Evolutionary conservation across 345 rosid genomes (phyloP).

Genomic region (Salix suchowensis): DNA sequence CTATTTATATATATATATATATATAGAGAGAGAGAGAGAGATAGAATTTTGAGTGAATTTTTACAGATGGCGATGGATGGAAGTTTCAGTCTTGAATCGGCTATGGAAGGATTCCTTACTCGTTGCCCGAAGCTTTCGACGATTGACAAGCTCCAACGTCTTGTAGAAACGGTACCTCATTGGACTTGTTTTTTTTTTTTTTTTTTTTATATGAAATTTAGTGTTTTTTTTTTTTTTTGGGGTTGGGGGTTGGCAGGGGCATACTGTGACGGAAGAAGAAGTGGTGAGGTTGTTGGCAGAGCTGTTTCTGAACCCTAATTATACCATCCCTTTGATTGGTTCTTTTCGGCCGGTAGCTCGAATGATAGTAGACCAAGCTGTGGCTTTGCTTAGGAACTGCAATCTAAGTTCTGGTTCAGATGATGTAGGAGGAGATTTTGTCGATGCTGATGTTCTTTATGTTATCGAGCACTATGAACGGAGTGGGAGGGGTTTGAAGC

Average conservation of each 20-base stretch:
- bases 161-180: slow-evolving; percentile 38
- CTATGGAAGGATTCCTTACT: slow-evolving; percentile 51
- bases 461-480: slow-evolving; percentile 48
- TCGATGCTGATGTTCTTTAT: slow-evolving; percentile 36
- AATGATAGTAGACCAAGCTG: slow-evolving; percentile 56
- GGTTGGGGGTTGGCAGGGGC: slow-evolving; percentile 39
- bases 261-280: slow-evolving; percentile 43
- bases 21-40: neutral
- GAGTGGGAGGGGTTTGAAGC: slow-evolving; percentile 57
- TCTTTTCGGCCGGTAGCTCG: slow-evolving; percentile 53
- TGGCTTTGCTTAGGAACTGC: slow-evolving; percentile 45
- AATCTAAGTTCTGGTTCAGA: slow-evolving; percentile 44
- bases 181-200: neutral
- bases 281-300: slow-evolving; percentile 50
- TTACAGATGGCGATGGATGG: slow-evolving; percentile 61
- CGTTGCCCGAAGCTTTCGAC: slow-evolving; percentile 55
- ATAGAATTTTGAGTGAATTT: neutral
- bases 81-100: slow-evolving; percentile 53
- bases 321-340: slow-evolving; percentile 61
- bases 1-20: neutral
- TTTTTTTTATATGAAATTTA: neutral
- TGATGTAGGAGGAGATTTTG: slow-evolving; percentile 16
- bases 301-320: slow-evolving; percentile 58
- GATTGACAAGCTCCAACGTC: slow-evolving; percentile 28
- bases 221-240: neutral